Evolutionary conservation across 805 yeast genomes (phyloP).

Genomic region (Kluyveromyces lactis): DNA sequence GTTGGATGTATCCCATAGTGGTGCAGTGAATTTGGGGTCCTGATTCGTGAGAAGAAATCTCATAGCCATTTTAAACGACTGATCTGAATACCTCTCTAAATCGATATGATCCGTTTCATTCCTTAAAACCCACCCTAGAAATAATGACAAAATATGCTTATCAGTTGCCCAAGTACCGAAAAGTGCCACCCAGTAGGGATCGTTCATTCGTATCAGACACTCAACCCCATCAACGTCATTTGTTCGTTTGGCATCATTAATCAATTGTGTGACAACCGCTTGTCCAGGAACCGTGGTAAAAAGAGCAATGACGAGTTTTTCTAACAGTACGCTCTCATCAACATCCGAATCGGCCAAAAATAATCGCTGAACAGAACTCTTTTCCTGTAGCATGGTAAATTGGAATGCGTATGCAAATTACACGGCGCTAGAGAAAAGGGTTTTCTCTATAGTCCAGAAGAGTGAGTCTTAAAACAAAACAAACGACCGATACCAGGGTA

Average conservation of each 20-base stretch:
- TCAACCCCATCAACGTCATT: background rate
- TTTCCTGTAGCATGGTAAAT: no score
- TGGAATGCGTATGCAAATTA: no score
- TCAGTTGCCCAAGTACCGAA: slow-evolving; percentile 8
- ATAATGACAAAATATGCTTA: slow-evolving; percentile 5
- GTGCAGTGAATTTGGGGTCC: background rate
- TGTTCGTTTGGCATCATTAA: background rate
- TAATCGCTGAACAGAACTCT: no score
- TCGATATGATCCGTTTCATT: slow-evolving; percentile 10
- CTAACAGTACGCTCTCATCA: no score
- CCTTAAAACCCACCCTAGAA: slow-evolving; percentile 10
- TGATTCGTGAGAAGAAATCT: slow-evolving; percentile 9
- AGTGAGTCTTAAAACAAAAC: no score
- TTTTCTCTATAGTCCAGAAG: no score
- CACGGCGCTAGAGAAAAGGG: no score
- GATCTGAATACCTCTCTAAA: slow-evolving; percentile 4
- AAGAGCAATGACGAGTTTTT: slow-evolving; percentile 5
- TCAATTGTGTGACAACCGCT: background rate
- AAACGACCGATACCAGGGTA: no score
- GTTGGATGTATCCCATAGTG: slow-evolving; percentile 6
- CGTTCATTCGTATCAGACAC: background rate
- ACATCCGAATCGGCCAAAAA: no score
- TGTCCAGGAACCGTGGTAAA: slow-evolving; percentile 21
- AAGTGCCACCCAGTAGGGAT: slow-evolving; percentile 4
- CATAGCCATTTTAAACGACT: slow-evolving; percentile 11